A percentile compares a stretch with the other conserved stretches of the same genome.
These are phyloP conservation scores for Penicillium nucicola DNA, from an alignment of 495 filamentous ascomycete genomes.

Conservation along the genomic window DNA sequence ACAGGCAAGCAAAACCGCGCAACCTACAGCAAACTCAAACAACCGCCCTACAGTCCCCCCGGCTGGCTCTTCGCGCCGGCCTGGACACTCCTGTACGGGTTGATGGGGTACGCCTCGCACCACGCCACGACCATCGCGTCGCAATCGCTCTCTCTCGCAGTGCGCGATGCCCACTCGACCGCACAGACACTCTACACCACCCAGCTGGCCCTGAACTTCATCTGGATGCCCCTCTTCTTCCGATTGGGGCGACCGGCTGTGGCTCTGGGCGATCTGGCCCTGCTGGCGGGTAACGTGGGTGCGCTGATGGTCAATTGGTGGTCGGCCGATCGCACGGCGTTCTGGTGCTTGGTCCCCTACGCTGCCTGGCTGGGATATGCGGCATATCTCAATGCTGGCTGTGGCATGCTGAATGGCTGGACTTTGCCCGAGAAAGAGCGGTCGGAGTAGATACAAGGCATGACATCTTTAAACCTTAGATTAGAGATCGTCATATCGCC, in stretches of 20 bases:
- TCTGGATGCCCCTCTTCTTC: conserved; percentile 97
- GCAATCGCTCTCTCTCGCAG: conserved; percentile 33
- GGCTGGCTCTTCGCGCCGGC: conserved; percentile 76
- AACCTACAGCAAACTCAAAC: conserved; percentile 64
- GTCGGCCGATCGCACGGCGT: conserved; percentile 65
- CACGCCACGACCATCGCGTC: conserved; percentile 58
- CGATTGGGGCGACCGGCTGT: conserved; percentile 62
- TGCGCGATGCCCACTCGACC: conserved; percentile 21
- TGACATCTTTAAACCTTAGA: too few species aligned
- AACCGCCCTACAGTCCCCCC: conserved; percentile 79
- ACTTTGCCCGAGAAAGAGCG: conserved; percentile 8
- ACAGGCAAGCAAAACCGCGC: conserved; percentile 55
- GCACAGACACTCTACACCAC: conserved; percentile 69
- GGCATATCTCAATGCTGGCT: conserved; percentile 17
- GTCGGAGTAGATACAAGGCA: conserved; percentile 5
- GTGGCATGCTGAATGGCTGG: conserved; percentile 22
- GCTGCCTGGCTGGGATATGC: conserved; percentile 80
- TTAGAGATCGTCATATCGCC: not conserved
- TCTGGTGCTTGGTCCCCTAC: conserved; percentile 75
- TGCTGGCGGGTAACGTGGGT: conserved; percentile 63
- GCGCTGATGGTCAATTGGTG: conserved; percentile 74
- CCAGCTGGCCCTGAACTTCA: conserved; percentile 77
- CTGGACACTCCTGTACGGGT: conserved; percentile 82
- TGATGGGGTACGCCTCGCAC: conserved; percentile 88
- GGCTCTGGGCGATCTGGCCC: conserved; percentile 72